Evolutionary conservation across 2,329 filamentous ascomycete species (phyloP), one percentile per base, ranked within the genome.

Genomic region (Orbilia ellipsospora): DNA sequence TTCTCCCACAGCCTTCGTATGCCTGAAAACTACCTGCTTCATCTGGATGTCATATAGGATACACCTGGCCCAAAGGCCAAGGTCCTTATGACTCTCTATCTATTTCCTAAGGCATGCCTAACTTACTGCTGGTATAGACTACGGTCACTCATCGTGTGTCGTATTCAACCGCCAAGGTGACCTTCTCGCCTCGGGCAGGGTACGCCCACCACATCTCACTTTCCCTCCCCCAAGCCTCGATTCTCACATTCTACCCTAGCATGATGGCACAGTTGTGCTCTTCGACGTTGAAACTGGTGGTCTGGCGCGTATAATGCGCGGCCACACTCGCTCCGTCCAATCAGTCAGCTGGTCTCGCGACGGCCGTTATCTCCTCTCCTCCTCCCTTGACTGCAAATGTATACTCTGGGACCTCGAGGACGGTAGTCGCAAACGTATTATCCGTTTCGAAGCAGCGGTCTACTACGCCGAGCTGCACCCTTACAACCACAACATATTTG

Each of bases 221-320:
- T 57, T 50, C 57, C 36, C 36, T 54, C 20, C 20, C 20, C 51
- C 36, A 44, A 31, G 31, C 23, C 2, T 54, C 20, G 56, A 77
- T 73, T 63, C 75, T 64, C 36, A 69, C 64, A 45, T 73, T 68
- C 60, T 65, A 77, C 77, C 23, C 74, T 77, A 88, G 86, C 85
- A 88, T 77, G 95, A 99, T 84, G 95, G 95, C 78, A 95, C 93
- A 4, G 91, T 99, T 48, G 92, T 96, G 66, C 91, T 99, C 55
- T 99, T 96, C 87, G 95, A 99, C 81, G 89, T 98, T 59, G 96
- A 99, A 83, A 99, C 96, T 8, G 96, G 96, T 86, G 94, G 95
- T 44, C 92, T 98, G 3, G 95, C 95, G 72, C 90, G 93, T 81
- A 99, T 98, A 84, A 85, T 99, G 77, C 89, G 93, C 78, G 95